phyloP scores from a whole-genome alignment of 306 rosid species.

The Citrullus mucosospermus region DNA sequence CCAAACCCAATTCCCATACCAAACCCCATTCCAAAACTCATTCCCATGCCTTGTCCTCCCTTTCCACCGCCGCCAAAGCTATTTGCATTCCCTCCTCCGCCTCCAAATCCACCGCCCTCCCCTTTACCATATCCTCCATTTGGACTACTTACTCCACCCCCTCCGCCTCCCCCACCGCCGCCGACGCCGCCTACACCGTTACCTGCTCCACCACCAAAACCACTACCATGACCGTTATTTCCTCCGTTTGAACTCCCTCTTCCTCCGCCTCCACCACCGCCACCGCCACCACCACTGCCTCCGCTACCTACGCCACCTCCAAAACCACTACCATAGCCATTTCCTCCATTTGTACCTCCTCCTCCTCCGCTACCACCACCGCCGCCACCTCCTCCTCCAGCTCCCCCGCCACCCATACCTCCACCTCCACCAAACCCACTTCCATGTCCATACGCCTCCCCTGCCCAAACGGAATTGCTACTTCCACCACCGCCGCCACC shows the following conservation, averaged over 20 bases:
- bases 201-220: not conserved
- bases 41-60: not conserved
- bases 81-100: not conserved
- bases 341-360: not conserved
- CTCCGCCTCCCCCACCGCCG: not conserved
- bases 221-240: not conserved
- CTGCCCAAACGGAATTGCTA: not conserved
- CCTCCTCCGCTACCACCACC: not conserved
- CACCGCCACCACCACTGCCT: not conserved
- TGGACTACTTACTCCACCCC: not conserved
- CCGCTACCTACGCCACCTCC: not conserved
- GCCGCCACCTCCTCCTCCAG: not conserved
- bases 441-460: slow-evolving; percentile 17
- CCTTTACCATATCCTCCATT: not conserved
- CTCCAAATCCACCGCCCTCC: not conserved
- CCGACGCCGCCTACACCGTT: not conserved
- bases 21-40: not conserved
- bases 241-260: not conserved
- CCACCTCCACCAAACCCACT: slow-evolving; percentile 13
- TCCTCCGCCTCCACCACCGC: not conserved
- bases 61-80: not conserved
- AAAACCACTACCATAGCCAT: slow-evolving; percentile 2
- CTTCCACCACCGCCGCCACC: not conserved
- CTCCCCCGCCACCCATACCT: slow-evolving; percentile 6
- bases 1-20: slow-evolving; percentile 2